These are phyloP conservation scores for Magnolia sinica DNA, from an alignment of 164 flowering plant genomes.

Conservation along the genomic window DNA sequence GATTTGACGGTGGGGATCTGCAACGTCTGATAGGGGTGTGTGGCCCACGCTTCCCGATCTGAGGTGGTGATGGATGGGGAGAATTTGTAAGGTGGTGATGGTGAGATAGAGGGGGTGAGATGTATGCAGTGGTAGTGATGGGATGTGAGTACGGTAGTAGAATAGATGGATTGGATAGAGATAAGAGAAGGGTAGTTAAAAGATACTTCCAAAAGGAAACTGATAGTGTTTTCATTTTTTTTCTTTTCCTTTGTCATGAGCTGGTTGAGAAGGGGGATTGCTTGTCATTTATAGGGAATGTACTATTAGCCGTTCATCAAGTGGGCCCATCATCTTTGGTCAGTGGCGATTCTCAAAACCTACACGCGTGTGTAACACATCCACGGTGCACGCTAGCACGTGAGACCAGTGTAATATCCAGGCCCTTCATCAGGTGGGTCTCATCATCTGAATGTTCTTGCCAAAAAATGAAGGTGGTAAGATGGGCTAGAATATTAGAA, in stretches of 20 bases:
- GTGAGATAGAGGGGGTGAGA: not conserved
- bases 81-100: not conserved
- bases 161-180: not conserved
- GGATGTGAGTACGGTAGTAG: not conserved
- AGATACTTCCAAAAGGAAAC: not conserved
- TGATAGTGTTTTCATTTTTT: not conserved
- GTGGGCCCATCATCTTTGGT: no score
- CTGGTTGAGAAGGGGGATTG: not conserved
- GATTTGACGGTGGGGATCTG: not conserved
- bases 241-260: not conserved
- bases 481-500: no score
- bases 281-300: not conserved
- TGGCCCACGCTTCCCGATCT: not conserved
- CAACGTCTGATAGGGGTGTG: not conserved
- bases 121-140: not conserved
- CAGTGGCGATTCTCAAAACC: no score
- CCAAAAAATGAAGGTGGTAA: no score
- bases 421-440: no score
- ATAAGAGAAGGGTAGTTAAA: not conserved
- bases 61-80: not conserved
- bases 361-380: no score
- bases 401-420: no score
- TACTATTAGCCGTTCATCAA: not conserved
- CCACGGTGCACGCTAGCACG: no score
- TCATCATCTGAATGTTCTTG: no score